Percentiles rank a stretch among this genome's conserved stretches.
Conservation (phyloP, 495 filamentous ascomycete species). For the Stereocaulon alpinum region DNA sequence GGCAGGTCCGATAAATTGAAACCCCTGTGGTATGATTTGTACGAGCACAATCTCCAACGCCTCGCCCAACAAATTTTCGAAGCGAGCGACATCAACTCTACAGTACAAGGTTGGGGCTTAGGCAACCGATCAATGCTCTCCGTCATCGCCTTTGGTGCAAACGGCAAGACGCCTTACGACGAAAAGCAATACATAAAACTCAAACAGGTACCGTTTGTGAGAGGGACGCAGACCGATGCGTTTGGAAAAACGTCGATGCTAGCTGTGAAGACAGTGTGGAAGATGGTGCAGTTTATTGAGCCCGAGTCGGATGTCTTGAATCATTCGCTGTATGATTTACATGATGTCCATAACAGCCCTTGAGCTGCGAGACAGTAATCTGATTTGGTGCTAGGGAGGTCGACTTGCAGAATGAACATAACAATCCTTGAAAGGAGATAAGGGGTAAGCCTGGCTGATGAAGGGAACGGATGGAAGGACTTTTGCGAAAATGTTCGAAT, state of each 20-base stretch:
- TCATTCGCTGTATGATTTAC: conserved; percentile 12
- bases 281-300: conserved; percentile 16
- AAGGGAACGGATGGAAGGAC: background rate
- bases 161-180: conserved; percentile 7
- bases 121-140: conserved; percentile 15
- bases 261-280: conserved; percentile 11
- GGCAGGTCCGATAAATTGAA: conserved; percentile 5
- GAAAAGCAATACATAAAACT: background rate
- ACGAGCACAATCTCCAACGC: conserved; percentile 12
- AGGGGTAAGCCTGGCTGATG: background rate
- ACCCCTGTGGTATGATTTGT: conserved; percentile 4
- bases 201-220: conserved; percentile 13
- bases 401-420: conserved; percentile 4
- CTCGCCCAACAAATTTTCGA: conserved; percentile 16
- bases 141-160: conserved; percentile 15
- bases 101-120: conserved; percentile 9
- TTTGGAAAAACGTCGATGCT: conserved; percentile 14
- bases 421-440: background rate
- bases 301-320: conserved; percentile 14
- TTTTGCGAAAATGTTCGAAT: background rate
- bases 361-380: background rate
- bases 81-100: conserved; percentile 10
- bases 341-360: conserved; percentile 9
- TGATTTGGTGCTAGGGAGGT: conserved; percentile 1
- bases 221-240: conserved; percentile 9